A percentile compares a stretch with the other conserved stretches of the same genome.
phyloP scores from a whole-genome alignment of 768 basidiomycete species.

The Macrolepiota dolichaula region DNA sequence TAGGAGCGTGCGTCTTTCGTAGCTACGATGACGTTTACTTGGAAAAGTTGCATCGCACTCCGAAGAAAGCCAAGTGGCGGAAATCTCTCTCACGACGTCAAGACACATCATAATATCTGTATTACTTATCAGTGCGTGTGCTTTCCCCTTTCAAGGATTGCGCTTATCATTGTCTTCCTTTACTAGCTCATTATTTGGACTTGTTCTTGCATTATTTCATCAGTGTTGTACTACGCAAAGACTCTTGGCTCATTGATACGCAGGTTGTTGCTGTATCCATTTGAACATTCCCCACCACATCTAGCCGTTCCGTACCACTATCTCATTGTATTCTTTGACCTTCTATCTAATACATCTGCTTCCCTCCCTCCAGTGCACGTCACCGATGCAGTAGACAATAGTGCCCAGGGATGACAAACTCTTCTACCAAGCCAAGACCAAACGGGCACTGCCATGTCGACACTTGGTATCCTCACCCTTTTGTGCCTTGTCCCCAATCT shows the following conservation, averaged over 20 bases:
- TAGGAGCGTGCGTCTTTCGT: conserved; percentile 44
- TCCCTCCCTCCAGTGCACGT: background rate
- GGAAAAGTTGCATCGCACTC: conserved; percentile 38
- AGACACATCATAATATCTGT: background rate
- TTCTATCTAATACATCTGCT: background rate
- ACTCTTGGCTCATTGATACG: background rate
- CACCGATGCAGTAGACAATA: background rate
- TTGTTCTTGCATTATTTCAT: background rate
- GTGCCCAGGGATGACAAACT: background rate
- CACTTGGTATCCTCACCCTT: background rate
- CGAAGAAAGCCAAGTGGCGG: conserved; percentile 30
- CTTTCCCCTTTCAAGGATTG: background rate
- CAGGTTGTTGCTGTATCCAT: background rate
- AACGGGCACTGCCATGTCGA: too few relatives aligned
- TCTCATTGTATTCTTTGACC: background rate
- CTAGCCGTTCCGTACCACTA: conserved; percentile 1
- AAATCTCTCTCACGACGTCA: conserved; percentile 9
- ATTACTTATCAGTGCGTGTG: background rate
- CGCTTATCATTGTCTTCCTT: background rate
- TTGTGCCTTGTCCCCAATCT: background rate
- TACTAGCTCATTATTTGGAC: background rate
- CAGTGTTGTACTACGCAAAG: background rate
- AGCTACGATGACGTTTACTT: conserved; percentile 63
- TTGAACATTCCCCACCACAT: background rate
- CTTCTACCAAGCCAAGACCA: background rate